Percentiles rank a stretch among this genome's conserved stretches.
Evolutionary conservation across 2,329 filamentous ascomycete genomes (phyloP).

Genomic region (Dichotomopilus funicola): DNA sequence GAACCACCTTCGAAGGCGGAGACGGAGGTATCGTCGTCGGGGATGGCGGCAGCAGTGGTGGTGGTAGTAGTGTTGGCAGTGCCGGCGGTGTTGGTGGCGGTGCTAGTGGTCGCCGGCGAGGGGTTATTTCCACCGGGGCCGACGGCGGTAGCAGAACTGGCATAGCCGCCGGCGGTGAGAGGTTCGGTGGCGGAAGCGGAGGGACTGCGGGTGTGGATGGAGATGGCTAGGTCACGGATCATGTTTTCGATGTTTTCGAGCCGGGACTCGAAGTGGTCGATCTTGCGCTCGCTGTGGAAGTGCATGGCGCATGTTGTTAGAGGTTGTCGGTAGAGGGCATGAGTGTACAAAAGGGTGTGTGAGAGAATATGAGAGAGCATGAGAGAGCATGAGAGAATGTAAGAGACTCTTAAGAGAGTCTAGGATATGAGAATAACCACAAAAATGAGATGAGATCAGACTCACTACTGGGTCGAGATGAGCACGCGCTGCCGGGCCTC

Average conservation of each 20-base stretch:
- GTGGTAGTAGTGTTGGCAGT: background rate
- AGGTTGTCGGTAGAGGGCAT: background rate
- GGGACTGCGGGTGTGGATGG: constrained; percentile 15
- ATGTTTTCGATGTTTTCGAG: constrained; percentile 34
- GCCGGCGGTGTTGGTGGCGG: background rate
- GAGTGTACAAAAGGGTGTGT: too few species aligned
- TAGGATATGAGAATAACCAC: background rate
- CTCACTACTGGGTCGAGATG: constrained; percentile 56
- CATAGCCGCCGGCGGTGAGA: too few species aligned
- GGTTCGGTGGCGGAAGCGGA: constrained; percentile 6
- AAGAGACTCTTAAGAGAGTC: too few species aligned
- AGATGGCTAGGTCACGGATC: constrained; percentile 29
- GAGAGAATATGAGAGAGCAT: too few species aligned
- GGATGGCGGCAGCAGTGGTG: constrained; percentile 16
- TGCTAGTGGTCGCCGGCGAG: background rate
- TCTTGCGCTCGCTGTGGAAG: constrained; percentile 31
- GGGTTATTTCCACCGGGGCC: too few species aligned
- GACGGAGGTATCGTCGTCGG: constrained; percentile 34
- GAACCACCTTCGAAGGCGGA: constrained; percentile 42
- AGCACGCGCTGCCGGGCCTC: constrained; percentile 50
- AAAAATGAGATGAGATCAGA: constrained; percentile 2
- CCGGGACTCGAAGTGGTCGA: constrained; percentile 35
- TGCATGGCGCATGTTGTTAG: constrained; percentile 26
- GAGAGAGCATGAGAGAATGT: too few species aligned
- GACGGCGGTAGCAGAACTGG: too few species aligned